Base-by-base conservation (phyloP, 1,139 yeast genomes). In the Taphrina communis region DNA sequence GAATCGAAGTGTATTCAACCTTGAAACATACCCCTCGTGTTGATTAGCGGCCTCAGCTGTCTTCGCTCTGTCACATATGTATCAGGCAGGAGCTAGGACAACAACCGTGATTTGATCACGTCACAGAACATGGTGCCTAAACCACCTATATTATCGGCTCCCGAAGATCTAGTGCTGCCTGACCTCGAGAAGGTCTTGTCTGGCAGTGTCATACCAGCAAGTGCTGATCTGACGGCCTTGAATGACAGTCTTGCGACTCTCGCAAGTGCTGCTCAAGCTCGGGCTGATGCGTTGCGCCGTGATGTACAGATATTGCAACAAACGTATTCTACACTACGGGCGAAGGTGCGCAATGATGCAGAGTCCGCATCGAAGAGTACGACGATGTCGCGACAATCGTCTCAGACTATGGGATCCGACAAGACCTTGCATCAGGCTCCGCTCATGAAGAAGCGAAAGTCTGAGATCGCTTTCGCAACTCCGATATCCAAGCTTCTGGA, bases 251-350 rank as follows among this genome's bases (percentile, higher is more conserved):
- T 66, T 9, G 56, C 56, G 7, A 55, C 21, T 21, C 61, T 59
- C 6, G 60, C 65, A 7, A 53, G 56, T 9, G 50, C 58, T 17
- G 69, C 69, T 14, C 66, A 66, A 19, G 61, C 60, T n/a, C 59
- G 69, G 3, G 69, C 69, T 1, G 66, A 66, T 36, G 69, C 68
- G 6, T 44, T 65, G 4, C 39, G 57, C 19, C 57, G 68, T 6
- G 68, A 65, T 25, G 46, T 51, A 11, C 51, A 65, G 52, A 42
- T 57, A 14, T 36, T 65, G 19, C 68, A 57, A 44, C 63, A 65
- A 17, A 52, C 56, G 14, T 57, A 57, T 41, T 36, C 48, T 8
- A 31, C 63, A n/a, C 44, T 65, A 38, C 51, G 53, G 21, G 41
- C 53, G 14, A 65, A 57, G 21, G 68, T 57, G n/a, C 44, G 50